These are phyloP conservation scores for Amanita rimosa DNA, from an alignment of 768 basidiomycete species.

Conservation along the genomic window DNA sequence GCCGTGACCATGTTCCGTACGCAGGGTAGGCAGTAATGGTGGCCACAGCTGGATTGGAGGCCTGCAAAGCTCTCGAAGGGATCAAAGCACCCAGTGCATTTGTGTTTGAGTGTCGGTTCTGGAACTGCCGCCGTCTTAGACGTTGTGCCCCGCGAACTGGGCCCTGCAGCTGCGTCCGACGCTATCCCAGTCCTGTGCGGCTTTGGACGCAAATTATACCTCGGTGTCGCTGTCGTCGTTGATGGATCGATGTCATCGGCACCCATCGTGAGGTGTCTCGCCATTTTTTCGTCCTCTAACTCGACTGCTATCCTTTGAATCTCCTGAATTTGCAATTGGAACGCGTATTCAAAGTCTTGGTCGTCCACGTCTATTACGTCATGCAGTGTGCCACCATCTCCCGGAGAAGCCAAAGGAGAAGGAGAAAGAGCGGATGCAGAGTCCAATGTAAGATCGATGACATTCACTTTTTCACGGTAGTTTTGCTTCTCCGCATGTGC, in stretches of 20 bases:
- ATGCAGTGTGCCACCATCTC: neutral
- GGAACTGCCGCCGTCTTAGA: neutral
- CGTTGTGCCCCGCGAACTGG: neutral
- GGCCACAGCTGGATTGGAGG: conserved; percentile 30
- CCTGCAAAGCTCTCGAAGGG: conserved; percentile 10
- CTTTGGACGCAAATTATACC: conserved; percentile 1
- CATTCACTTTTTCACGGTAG: too few relatives aligned
- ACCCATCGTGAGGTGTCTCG: neutral
- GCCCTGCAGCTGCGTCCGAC: too few relatives aligned
- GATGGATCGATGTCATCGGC: neutral
- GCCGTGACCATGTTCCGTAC: conserved; percentile 28
- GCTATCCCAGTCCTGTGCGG: neutral
- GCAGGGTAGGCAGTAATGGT: conserved; percentile 36
- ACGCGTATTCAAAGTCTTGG: conserved; percentile 1
- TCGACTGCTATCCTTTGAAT: neutral
- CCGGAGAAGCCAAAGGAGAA: neutral
- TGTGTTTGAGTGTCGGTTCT: conserved; percentile 12
- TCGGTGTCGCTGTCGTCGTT: neutral
- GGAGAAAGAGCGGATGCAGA: neutral
- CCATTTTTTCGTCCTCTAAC: neutral
- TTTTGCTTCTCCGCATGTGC: too few relatives aligned
- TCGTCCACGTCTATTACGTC: neutral
- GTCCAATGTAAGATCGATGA: too few relatives aligned
- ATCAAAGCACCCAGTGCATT: conserved; percentile 34
- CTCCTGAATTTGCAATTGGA: conserved; percentile 3